Evolutionary conservation across 2,329 filamentous ascomycete genomes (phyloP).

Genomic region (Alternaria brassicicola): DNA sequence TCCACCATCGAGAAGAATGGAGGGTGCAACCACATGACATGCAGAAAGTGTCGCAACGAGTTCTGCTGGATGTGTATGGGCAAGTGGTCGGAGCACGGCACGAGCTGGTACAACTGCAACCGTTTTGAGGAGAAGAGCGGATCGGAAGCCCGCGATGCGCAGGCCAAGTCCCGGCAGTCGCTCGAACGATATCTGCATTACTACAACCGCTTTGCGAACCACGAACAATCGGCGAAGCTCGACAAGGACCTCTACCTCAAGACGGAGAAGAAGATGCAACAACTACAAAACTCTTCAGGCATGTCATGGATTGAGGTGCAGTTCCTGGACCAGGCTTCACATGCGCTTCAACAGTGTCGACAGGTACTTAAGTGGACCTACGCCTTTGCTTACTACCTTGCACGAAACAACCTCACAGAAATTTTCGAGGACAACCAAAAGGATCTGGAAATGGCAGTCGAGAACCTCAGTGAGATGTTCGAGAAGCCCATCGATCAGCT

Average conservation of each 20-base stretch:
- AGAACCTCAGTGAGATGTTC: conserved; percentile 98
- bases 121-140: conserved; percentile 96
- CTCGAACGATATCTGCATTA: conserved; percentile 98
- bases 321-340: conserved; percentile 90
- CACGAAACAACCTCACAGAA: conserved; percentile 90
- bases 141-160: conserved; percentile 84
- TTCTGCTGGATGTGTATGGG: conserved; percentile 99
- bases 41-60: conserved; percentile 91
- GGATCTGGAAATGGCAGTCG: conserved; percentile 95
- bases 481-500: conserved; percentile 93
- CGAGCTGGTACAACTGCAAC: conserved; percentile 99
- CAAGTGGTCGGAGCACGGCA: conserved; percentile 96
- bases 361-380: conserved; percentile 99
- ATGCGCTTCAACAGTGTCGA: conserved; percentile 93
- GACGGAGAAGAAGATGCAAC: conserved; percentile 99
- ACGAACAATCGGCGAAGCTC: conserved; percentile 94
- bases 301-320: conserved; percentile 99
- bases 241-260: conserved; percentile 96
- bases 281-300: conserved; percentile 88
- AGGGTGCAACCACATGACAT: conserved; percentile 98
- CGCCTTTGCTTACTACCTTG: conserved; percentile 97
- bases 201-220: conserved; percentile 98
- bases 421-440: conserved; percentile 99
- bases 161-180: conserved; percentile 87
- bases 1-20: conserved; percentile 99